phyloP scores from a whole-genome alignment of 2,329 filamentous ascomycete genomes.

The Aspergillus sp. region DNA sequence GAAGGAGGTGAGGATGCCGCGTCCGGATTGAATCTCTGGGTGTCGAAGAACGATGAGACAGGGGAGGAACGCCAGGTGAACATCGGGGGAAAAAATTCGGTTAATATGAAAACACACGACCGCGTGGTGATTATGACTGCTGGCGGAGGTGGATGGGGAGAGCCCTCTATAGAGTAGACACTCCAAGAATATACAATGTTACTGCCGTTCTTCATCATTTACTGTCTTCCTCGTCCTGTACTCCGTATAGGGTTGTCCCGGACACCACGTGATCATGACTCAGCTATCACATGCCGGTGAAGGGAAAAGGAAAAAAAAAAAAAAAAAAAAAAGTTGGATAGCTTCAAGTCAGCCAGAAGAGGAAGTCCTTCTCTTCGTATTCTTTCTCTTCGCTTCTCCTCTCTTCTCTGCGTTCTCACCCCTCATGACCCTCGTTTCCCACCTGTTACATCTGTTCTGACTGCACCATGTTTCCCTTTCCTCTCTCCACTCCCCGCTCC shows the following conservation, averaged over 20 bases:
- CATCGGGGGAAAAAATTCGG: constrained; percentile 56
- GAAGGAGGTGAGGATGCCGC: constrained; percentile 71
- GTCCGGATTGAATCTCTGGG: constrained; percentile 81
- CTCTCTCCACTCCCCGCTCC: background rate
- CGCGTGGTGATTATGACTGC: constrained; percentile 54
- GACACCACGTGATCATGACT: background rate
- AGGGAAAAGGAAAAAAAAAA: background rate
- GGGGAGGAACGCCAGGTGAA: constrained; percentile 47
- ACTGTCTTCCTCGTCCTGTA: too few species aligned
- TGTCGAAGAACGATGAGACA: constrained; percentile 58
- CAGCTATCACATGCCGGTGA: background rate
- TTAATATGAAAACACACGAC: constrained; percentile 51
- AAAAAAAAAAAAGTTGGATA: background rate
- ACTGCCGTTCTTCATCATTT: too few species aligned
- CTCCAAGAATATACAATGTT: too few species aligned
- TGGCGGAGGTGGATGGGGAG: constrained; percentile 40
- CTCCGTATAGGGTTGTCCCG: too few species aligned
- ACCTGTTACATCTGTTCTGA: background rate
- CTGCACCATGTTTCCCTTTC: background rate
- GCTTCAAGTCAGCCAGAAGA: background rate
- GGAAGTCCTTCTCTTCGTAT: background rate
- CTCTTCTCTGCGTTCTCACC: background rate
- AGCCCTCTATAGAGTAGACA: background rate
- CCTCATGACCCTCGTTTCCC: too few species aligned
- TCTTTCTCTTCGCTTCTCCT: background rate